Conservation (phyloP, 192 early-diverging fungal genomes). For the Linderina pennispora region DNA sequence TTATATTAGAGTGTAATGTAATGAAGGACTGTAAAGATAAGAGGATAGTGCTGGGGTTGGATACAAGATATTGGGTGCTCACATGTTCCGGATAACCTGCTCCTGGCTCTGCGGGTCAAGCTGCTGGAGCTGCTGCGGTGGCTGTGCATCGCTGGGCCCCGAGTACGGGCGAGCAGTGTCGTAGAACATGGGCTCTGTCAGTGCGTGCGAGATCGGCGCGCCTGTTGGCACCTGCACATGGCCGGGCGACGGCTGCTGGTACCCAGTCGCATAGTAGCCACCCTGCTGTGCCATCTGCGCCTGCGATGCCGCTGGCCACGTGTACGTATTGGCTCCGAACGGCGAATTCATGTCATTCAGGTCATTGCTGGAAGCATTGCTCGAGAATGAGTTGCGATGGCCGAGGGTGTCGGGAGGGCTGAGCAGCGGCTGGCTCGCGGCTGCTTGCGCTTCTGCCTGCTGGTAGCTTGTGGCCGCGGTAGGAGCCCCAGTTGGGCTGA, state of each 20-base stretch:
- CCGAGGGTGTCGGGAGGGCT: not conserved
- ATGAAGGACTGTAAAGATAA: too few relatives aligned
- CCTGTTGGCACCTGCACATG: slow-evolving; percentile 29
- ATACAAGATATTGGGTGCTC: too few relatives aligned
- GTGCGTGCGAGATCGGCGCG: slow-evolving; percentile 23
- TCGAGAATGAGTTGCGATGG: slow-evolving; percentile 25
- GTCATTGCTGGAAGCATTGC: slow-evolving; percentile 10
- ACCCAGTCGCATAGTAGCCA: not conserved
- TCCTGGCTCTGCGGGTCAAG: too few relatives aligned
- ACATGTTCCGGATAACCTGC: too few relatives aligned
- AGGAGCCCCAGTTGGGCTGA: not conserved
- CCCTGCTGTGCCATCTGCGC: not conserved
- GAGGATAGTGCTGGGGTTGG: too few relatives aligned
- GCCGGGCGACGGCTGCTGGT: slow-evolving; percentile 2
- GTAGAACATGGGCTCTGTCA: slow-evolving; percentile 26
- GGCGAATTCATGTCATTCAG: slow-evolving; percentile 8
- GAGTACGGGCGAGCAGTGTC: not conserved
- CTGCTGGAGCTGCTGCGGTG: too few relatives aligned
- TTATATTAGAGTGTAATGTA: too few relatives aligned
- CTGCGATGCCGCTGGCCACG: slow-evolving; percentile 4
- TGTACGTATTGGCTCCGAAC: not conserved
- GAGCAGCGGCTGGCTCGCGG: slow-evolving; percentile 5
- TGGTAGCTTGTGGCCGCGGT: too few relatives aligned
- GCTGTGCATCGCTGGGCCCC: not conserved
- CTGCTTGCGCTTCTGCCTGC: slow-evolving; percentile 1